These are phyloP conservation scores for Rhynchosporium agropyri DNA, from an alignment of 2,329 filamentous ascomycete species.

Conservation along the genomic window DNA sequence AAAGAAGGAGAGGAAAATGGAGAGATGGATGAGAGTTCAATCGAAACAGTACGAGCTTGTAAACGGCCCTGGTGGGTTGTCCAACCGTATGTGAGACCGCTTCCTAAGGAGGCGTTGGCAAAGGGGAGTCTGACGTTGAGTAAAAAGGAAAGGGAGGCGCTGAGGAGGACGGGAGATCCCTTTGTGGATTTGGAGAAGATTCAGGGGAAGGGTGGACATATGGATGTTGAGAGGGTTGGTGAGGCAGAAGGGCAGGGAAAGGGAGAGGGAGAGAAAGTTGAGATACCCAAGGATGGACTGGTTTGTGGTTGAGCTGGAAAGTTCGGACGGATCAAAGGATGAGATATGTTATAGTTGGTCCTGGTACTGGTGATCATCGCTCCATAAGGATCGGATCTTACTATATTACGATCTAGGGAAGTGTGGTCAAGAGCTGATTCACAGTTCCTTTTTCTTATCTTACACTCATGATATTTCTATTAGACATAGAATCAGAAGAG, in stretches of 20 bases:
- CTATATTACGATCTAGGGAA: neutral
- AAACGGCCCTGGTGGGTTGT: constrained; percentile 87
- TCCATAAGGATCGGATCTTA: neutral
- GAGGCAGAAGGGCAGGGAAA: constrained; percentile 19
- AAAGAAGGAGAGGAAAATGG: constrained; percentile 37
- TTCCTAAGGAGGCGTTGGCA: constrained; percentile 84
- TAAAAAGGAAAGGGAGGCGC: constrained; percentile 64
- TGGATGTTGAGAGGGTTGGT: constrained; percentile 24
- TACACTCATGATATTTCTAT: too few species aligned
- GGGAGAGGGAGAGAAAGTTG: constrained; percentile 27
- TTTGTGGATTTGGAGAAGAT: constrained; percentile 22
- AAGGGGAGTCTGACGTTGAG: constrained; percentile 76
- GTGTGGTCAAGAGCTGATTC: constrained; percentile 37
- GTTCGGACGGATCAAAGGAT: too few species aligned
- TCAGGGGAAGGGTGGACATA: constrained; percentile 17
- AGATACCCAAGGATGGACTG: constrained; percentile 36
- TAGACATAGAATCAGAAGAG: too few species aligned
- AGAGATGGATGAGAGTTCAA: constrained; percentile 56
- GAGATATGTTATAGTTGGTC: neutral
- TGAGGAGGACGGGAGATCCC: constrained; percentile 42
- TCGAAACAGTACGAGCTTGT: constrained; percentile 70
- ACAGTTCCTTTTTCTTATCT: neutral
- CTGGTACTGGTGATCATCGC: neutral
- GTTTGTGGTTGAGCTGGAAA: constrained; percentile 32
- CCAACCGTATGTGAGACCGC: constrained; percentile 81